phyloP scores from a whole-genome alignment of 345 rosid species.

The Heritiera littoralis region DNA sequence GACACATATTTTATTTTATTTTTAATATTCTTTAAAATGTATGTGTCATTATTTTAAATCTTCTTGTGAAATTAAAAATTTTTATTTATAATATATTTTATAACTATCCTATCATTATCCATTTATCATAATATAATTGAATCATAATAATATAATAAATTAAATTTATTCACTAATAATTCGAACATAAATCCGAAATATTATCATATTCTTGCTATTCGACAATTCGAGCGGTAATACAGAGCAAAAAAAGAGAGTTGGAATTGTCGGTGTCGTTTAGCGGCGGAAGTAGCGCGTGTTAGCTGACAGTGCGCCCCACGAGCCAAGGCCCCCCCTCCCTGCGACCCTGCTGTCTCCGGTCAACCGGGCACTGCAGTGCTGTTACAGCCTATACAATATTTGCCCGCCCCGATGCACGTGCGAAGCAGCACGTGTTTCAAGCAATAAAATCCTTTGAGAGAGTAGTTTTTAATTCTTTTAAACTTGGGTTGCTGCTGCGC shows the following conservation, averaged over 20 bases:
- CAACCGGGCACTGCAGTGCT: conserved; percentile 56
- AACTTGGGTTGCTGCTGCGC: neutral
- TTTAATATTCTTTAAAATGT: no score
- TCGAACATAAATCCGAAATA: no score
- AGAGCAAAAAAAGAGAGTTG: neutral
- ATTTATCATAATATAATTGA: no score
- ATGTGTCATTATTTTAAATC: no score
- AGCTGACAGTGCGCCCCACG: conserved; percentile 49
- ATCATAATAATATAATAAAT: no score
- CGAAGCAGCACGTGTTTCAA: conserved; percentile 46
- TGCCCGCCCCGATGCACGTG: conserved; percentile 32
- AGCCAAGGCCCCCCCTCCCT: conserved; percentile 24
- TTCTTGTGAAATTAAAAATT: no score
- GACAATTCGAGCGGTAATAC: neutral
- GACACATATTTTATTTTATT: no score
- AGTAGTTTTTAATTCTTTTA: no score
- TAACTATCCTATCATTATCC: no score
- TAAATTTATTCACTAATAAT: no score
- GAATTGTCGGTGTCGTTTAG: conserved; percentile 36
- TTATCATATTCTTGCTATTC: no score
- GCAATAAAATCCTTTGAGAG: neutral
- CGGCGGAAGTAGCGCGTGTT: conserved; percentile 30
- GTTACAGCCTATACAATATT: conserved; percentile 26
- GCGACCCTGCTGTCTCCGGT: conserved; percentile 58
- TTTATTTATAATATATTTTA: no score